Evolutionary conservation across 768 basidiomycete genomes (phyloP).

Genomic region (Xerocomus brunneocitrinus): DNA sequence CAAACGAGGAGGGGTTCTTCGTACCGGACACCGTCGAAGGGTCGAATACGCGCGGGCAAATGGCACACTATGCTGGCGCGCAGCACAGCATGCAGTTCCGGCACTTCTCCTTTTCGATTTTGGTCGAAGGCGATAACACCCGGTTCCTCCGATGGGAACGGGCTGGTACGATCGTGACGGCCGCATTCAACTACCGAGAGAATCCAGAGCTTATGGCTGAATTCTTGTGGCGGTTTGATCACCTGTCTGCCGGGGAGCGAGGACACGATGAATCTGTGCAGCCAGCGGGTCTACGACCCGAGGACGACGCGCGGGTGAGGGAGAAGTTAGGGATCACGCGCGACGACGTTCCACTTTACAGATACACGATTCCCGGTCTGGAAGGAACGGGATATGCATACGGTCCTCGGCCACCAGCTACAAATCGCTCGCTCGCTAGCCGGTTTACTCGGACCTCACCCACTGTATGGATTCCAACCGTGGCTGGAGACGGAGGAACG

Average conservation of each 20-base stretch:
- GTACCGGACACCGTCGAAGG: neutral
- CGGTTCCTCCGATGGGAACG: neutral
- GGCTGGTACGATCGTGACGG: neutral
- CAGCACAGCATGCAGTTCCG: neutral
- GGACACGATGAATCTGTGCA: neutral
- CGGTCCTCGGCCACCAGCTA: neutral
- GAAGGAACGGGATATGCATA: neutral
- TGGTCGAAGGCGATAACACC: too few species aligned
- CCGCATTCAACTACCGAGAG: neutral
- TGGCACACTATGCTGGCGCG: neutral
- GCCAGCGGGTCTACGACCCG: neutral
- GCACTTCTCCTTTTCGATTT: too few species aligned
- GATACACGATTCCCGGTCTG: neutral
- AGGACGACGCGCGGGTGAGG: neutral
- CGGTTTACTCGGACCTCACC: neutral
- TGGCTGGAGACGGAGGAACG: too few species aligned
- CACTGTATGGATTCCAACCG: too few species aligned
- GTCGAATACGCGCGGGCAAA: neutral
- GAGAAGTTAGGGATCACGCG: neutral
- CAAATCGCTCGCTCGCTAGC: conserved; percentile 5
- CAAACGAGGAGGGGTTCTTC: neutral
- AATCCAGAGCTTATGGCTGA: neutral
- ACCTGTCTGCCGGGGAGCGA: neutral
- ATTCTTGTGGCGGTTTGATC: neutral
- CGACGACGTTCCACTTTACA: neutral